These are phyloP conservation scores for Debaryomyces coudertii DNA, from an alignment of 1,139 yeast species.

Conservation along the genomic window DNA sequence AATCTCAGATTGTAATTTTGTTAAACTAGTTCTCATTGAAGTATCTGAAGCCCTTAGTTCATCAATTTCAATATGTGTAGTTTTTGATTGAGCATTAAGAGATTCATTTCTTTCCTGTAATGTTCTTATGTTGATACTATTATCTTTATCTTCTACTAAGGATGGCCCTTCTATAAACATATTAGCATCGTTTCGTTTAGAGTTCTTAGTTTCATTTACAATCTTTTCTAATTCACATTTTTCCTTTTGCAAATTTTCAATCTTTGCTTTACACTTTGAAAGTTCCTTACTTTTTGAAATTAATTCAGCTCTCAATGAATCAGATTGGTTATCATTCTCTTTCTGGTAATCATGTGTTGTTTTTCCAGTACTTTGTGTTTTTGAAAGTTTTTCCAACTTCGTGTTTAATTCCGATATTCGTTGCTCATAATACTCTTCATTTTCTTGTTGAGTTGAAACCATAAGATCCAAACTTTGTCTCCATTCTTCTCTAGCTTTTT, in stretches of 20 bases:
- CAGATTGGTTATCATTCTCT: neutral
- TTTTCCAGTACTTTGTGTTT: neutral
- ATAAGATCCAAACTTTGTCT: constrained; percentile 58
- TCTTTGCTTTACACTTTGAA: neutral
- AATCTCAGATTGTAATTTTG: constrained; percentile 18
- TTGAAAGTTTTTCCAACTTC: neutral
- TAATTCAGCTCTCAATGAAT: neutral
- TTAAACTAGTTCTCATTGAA: neutral
- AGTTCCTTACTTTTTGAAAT: constrained; percentile 1
- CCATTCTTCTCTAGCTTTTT: constrained; percentile 59
- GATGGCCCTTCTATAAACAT: constrained; percentile 3
- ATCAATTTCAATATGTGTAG: constrained; percentile 7
- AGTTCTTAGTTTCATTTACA: neutral
- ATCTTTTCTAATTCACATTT: neutral
- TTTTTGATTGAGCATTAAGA: neutral
- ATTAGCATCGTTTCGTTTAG: constrained; percentile 3
- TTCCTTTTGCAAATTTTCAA: constrained; percentile 4
- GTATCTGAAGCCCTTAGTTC: neutral
- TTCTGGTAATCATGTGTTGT: neutral
- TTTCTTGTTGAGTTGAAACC: constrained; percentile 47
- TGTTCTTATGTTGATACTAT: neutral
- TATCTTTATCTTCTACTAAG: neutral
- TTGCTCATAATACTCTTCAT: constrained; percentile 37
- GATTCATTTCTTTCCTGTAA: neutral
- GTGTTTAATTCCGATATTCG: constrained; percentile 21